Percentiles rank a stretch among this genome's conserved stretches.
Evolutionary conservation across 805 yeast species (phyloP).

Genomic region (Candida maesae): DNA sequence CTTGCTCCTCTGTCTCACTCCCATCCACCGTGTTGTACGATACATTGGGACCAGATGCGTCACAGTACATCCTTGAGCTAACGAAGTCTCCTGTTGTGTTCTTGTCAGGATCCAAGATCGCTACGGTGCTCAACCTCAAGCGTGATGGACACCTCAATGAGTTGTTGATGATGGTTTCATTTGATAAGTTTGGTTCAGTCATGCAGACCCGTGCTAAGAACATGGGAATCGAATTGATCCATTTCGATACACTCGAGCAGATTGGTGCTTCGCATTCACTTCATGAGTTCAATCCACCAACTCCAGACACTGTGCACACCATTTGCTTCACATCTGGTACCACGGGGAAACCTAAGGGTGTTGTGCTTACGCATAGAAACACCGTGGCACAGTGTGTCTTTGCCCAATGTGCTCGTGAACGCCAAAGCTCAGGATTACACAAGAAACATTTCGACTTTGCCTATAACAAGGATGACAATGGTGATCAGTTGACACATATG

Average conservation of each 20-base stretch:
- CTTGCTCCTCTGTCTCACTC: constrained; percentile 37
- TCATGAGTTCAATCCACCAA: constrained; percentile 34
- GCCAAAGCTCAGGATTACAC: constrained; percentile 2
- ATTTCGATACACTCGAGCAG: constrained; percentile 33
- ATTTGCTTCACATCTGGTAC: constrained; percentile 62
- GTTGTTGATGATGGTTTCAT: constrained; percentile 42
- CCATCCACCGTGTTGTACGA: constrained; percentile 51
- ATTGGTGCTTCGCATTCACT: constrained; percentile 11
- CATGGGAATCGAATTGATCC: constrained; percentile 30
- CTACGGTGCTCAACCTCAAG: constrained; percentile 33
- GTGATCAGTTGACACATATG: constrained; percentile 30
- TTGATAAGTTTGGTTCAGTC: constrained; percentile 40
- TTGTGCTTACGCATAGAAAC: constrained; percentile 41
- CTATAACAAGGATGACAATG: constrained; percentile 13
- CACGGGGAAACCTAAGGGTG: constrained; percentile 63
- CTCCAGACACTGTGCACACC: constrained; percentile 39
- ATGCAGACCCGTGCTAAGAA: constrained; percentile 22
- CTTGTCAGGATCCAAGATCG: constrained; percentile 43
- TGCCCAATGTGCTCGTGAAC: constrained; percentile 2
- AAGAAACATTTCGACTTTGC: constrained; percentile 4
- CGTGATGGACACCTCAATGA: constrained; percentile 25
- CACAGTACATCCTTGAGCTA: constrained; percentile 55
- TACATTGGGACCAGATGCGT: constrained; percentile 54
- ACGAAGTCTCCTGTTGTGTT: constrained; percentile 63
- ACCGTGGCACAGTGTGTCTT: constrained; percentile 36